Conservation (phyloP, 129 eudicot species). For the Solidago caesia region DNA sequence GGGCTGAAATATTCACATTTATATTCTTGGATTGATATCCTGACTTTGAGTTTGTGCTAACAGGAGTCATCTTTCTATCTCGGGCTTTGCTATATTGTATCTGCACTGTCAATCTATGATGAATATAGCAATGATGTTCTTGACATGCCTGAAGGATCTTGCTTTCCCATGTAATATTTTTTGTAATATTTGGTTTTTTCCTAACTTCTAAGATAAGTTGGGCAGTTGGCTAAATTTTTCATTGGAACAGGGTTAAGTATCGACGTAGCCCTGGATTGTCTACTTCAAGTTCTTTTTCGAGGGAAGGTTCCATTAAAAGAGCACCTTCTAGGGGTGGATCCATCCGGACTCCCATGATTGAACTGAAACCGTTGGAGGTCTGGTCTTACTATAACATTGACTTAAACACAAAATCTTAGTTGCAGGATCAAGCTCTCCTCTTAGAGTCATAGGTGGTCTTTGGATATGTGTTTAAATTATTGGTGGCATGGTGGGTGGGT, state of each 20-base stretch:
- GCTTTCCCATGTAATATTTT: constrained; percentile 70
- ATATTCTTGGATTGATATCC: constrained; percentile 2
- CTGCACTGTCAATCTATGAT: constrained; percentile 78
- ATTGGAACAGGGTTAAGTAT: constrained; percentile 56
- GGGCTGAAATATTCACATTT: neutral
- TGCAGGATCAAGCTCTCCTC: neutral
- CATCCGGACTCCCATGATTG: constrained; percentile 57
- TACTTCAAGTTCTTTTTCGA: constrained; percentile 45
- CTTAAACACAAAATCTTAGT: neutral
- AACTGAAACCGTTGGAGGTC: constrained; percentile 88
- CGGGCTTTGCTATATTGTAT: constrained; percentile 71
- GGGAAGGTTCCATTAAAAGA: constrained; percentile 47
- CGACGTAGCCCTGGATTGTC: constrained; percentile 43
- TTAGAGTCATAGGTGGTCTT: neutral
- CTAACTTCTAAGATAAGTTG: neutral
- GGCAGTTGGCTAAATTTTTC: constrained; percentile 18
- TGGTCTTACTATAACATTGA: constrained; percentile 12
- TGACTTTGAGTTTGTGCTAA: constrained; percentile 26
- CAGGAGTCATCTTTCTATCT: constrained; percentile 85
- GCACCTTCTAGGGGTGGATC: constrained; percentile 59
- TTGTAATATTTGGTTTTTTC: neutral
- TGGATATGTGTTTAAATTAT: neutral
- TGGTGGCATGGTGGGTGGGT: neutral
- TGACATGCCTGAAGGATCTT: constrained; percentile 93
- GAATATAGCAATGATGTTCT: constrained; percentile 91